phyloP scores from a whole-genome alignment of 768 basidiomycete species.

The Hericium alpestre region DNA sequence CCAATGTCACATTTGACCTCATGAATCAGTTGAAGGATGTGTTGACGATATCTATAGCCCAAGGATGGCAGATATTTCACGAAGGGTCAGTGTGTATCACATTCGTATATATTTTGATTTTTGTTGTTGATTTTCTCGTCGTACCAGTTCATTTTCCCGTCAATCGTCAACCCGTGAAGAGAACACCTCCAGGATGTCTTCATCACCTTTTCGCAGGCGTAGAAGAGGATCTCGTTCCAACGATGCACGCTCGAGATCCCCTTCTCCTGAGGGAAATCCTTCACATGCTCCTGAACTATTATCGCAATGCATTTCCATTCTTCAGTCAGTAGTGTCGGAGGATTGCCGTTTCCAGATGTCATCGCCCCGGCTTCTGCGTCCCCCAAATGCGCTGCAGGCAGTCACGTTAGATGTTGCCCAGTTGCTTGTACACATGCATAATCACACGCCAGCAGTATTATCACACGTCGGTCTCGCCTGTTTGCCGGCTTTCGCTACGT shows the following conservation, averaged over 20 bases:
- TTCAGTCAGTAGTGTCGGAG: conserved; percentile 55
- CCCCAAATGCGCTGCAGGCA: conserved; percentile 69
- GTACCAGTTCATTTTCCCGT: conserved; percentile 1
- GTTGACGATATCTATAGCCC: conserved; percentile 27
- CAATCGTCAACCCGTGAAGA: conserved; percentile 1
- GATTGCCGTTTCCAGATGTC: conserved; percentile 62
- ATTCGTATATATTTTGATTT: not conserved
- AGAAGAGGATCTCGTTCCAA: conserved; percentile 28
- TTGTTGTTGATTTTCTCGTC: not conserved
- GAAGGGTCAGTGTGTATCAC: conserved; percentile 1
- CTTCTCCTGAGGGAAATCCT: conserved; percentile 24
- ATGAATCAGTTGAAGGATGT: conserved; percentile 50
- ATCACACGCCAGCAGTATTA: conserved; percentile 38
- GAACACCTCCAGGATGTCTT: not conserved
- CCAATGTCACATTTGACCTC: conserved; percentile 56
- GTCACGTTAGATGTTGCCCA: conserved; percentile 63
- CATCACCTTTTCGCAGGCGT: conserved; percentile 36
- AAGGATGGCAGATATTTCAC: conserved; percentile 7
- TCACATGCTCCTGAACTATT: conserved; percentile 41
- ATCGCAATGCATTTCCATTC: conserved; percentile 45
- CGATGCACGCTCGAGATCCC: conserved; percentile 35
- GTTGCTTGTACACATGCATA: conserved; percentile 47
- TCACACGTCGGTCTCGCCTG: conserved; percentile 57
- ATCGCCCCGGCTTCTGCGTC: conserved; percentile 50
- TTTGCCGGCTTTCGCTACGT: conserved; percentile 67